A percentile compares a stretch with the other conserved stretches of the same genome.
phyloP scores from a whole-genome alignment of 768 basidiomycete species.

The Crucibulum laeve region DNA sequence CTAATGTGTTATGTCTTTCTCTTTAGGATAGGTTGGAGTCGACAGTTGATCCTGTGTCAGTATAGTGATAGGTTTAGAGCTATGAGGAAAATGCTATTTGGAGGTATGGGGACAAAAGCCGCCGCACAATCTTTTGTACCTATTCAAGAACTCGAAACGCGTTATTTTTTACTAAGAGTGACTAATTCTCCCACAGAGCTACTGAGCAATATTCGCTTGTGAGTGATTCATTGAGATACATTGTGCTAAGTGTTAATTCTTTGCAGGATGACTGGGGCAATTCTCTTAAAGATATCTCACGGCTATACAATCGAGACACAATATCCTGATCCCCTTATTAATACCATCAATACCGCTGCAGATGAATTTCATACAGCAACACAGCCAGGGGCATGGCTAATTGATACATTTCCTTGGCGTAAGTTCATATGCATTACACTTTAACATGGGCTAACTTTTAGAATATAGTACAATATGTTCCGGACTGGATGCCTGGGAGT shows the following conservation, averaged over 20 bases:
- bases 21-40: slow-evolving; percentile 24
- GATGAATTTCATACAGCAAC: slow-evolving; percentile 30
- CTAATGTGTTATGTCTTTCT: slow-evolving; percentile 13
- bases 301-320: slow-evolving; percentile 35
- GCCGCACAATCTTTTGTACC: slow-evolving; percentile 22
- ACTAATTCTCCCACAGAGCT: slow-evolving; percentile 31
- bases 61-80: slow-evolving; percentile 34
- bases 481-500: slow-evolving; percentile 40
- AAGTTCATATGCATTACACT: not conserved
- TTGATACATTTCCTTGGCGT: slow-evolving; percentile 36
- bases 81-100: slow-evolving; percentile 35
- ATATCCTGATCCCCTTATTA: slow-evolving; percentile 31
- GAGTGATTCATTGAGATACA: slow-evolving; percentile 6
- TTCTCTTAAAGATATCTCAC: slow-evolving; percentile 36
- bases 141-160: slow-evolving; percentile 38
- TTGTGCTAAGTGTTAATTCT: not conserved
- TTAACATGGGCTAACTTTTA: not conserved
- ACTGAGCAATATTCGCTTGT: slow-evolving; percentile 35
- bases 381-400: slow-evolving; percentile 22
- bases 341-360: slow-evolving; percentile 32
- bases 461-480: slow-evolving; percentile 32
- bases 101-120: slow-evolving; percentile 35
- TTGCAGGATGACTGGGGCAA: slow-evolving; percentile 31
- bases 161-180: slow-evolving; percentile 36
- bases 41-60: slow-evolving; percentile 19